Percentiles rank a stretch among this genome's conserved stretches.
These are phyloP conservation scores for Blastocystis sp. DNA, from an alignment of 352 stramenopile genomes.

Conservation along the genomic window DNA sequence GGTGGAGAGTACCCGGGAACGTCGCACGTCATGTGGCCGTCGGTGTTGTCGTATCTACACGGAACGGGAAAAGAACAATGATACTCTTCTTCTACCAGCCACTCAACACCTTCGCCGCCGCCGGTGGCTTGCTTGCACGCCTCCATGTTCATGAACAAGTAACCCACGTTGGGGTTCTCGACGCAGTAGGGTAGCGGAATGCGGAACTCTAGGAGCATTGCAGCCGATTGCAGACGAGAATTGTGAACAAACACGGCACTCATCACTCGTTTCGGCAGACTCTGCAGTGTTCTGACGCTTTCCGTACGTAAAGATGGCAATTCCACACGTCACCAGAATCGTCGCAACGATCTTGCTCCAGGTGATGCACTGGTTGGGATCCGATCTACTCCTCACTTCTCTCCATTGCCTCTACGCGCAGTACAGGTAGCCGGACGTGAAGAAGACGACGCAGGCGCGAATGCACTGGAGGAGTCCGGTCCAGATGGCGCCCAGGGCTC, in stretches of 20 bases:
- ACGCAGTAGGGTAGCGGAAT: conserved; percentile 20
- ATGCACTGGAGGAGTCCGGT: conserved; percentile 44
- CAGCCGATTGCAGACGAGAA: not conserved
- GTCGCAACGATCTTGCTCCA: conserved; percentile 23
- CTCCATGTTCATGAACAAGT: conserved; percentile 19
- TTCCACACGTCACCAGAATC: conserved; percentile 12
- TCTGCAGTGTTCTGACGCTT: not conserved
- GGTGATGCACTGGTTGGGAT: conserved; percentile 48
- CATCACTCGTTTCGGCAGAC: not conserved
- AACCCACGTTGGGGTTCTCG: conserved; percentile 21
- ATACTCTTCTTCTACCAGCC: conserved; percentile 28
- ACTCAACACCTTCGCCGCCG: conserved; percentile 35
- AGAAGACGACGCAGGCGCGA: conserved; percentile 40
- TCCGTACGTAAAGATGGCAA: conserved; percentile 39
- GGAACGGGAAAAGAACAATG: not conserved
- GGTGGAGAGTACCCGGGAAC: conserved; percentile 25
- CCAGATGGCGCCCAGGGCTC: conserved; percentile 23
- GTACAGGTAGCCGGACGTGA: conserved; percentile 24
- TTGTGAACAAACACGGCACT: not conserved
- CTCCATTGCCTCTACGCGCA: not conserved
- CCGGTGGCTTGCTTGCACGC: conserved; percentile 28
- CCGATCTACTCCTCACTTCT: not conserved
- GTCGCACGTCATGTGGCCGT: conserved; percentile 35
- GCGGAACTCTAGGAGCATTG: conserved; percentile 26
- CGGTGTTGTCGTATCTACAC: conserved; percentile 34